Base-by-base conservation (phyloP, 805 yeast genomes). In the Wickerhamiella slavikovae region DNA sequence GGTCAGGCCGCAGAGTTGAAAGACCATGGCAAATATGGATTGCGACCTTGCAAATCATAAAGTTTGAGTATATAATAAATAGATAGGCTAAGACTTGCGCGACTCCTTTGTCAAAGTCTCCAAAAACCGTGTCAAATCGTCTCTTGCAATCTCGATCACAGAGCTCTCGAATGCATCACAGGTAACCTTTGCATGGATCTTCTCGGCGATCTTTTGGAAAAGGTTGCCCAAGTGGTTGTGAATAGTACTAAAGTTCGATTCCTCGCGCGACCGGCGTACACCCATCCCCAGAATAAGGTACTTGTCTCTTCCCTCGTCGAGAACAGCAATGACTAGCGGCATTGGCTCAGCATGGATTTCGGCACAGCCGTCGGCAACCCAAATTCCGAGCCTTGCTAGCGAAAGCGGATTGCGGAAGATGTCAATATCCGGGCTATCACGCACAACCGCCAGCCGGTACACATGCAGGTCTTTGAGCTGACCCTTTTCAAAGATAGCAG, bases 111-210 rank as follows among this genome's bases (percentile, higher is more conserved):
- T 78, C 36, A 85, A 55, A 34, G 69, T 68, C 47, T 89, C 96
- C 36, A 89, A 53, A 45, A 89, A 89, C 29, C 93, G 78, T 4
- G 80, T 60, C 37, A 89, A 56, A 48, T 89, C 98, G 28, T 83
- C 93, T 44, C 71, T 74, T 35, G 79, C 56, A 25, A 89, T 71
- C 53, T 89, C 95, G 25, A 89, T 80, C 15, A 89, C 78, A 3
- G 95, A 71, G 38, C 92, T 77, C 48, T 89, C 96, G 52, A 89
- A 89, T 44, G 93, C 80, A 49, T 89, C 96, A 37, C 89, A 76
- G 43, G 85, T 64, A 13, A 82, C 82, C 41, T 76, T 71, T 3
- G 95, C 94, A 24, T 82, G 85, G 4, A 93, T 76, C 14, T 67
- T 66, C 26, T 61, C 62, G 1, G 95, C 89, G 17, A 83, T 78